Evolutionary conservation across 2,329 filamentous ascomycete genomes (phyloP).

Genomic region (Exophiala aquamarina): DNA sequence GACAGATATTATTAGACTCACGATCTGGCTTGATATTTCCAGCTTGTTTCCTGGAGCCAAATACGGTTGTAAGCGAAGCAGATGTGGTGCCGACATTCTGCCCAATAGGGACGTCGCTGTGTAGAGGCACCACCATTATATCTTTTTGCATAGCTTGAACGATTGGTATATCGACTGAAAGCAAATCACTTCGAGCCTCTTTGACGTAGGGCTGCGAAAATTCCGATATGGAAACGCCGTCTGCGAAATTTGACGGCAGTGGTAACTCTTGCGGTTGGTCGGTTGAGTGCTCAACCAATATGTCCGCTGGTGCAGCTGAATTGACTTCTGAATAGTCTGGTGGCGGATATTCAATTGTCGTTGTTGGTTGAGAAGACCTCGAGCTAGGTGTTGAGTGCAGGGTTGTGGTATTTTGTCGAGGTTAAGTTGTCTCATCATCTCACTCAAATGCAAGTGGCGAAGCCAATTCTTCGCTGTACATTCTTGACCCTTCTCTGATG

Average conservation of each 20-base stretch:
- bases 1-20: slow-evolving; percentile 4
- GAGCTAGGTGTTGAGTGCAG: slow-evolving; percentile 4
- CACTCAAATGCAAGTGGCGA: slow-evolving; percentile 3
- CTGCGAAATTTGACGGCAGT: not conserved
- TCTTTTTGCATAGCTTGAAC: slow-evolving; percentile 3
- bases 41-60: not conserved
- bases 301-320: slow-evolving; percentile 3
- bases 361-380: slow-evolving; percentile 5
- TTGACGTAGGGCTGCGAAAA: slow-evolving; percentile 2
- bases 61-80: not conserved
- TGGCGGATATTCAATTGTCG: slow-evolving; percentile 1
- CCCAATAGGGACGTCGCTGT: slow-evolving; percentile 1
- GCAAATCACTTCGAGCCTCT: slow-evolving; percentile 1
- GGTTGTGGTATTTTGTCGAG: not conserved
- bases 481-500: slow-evolving; percentile 1
- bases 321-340: slow-evolving; percentile 5
- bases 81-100: not conserved
- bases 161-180: not conserved
- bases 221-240: not conserved
- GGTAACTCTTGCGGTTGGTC: slow-evolving; percentile 3
- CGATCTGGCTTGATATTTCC: not conserved
- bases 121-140: not conserved
- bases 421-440: slow-evolving; percentile 1
- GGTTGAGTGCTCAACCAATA: slow-evolving; percentile 2
- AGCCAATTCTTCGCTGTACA: not conserved